Evolutionary conservation across 495 filamentous ascomycete species (phyloP).

Genomic region (Corynascus novoguineensis): DNA sequence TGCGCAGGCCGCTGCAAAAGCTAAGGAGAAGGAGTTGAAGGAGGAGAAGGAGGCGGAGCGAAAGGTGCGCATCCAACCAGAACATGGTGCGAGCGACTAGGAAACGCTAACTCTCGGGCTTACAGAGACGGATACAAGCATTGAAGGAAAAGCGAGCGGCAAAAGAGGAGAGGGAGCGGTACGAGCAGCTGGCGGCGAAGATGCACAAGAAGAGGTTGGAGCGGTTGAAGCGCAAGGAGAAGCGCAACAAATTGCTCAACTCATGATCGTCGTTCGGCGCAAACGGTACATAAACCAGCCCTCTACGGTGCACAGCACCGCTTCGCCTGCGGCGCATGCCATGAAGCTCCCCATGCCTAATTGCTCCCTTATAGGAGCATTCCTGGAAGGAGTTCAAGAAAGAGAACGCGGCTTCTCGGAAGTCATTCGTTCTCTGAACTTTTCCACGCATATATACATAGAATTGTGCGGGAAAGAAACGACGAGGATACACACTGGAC

Average conservation of each 20-base stretch:
- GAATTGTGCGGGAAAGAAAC: no score
- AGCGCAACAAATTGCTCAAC: constrained; percentile 93
- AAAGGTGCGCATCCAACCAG: constrained; percentile 51
- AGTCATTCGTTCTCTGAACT: not conserved
- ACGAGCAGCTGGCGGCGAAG: constrained; percentile 91
- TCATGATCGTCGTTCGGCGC: constrained; percentile 50
- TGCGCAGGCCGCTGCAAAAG: constrained; percentile 67
- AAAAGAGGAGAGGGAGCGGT: constrained; percentile 91
- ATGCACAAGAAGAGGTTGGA: constrained; percentile 96
- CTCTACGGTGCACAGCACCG: not conserved
- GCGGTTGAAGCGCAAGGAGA: constrained; percentile 86
- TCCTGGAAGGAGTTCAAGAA: not conserved
- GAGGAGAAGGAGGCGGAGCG: constrained; percentile 86
- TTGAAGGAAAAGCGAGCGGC: constrained; percentile 77
- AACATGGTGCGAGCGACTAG: not conserved
- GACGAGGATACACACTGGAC: no score
- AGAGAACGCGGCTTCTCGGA: not conserved
- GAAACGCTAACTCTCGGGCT: constrained; percentile 7
- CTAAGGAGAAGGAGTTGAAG: constrained; percentile 90
- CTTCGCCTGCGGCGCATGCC: not conserved
- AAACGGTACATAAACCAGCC: not conserved
- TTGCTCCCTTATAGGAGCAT: no score
- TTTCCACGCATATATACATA: not conserved
- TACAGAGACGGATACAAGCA: constrained; percentile 64
- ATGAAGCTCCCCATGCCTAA: not conserved